Base-by-base conservation (phyloP, 495 filamentous ascomycete species). In the Xylaria cubensis region DNA sequence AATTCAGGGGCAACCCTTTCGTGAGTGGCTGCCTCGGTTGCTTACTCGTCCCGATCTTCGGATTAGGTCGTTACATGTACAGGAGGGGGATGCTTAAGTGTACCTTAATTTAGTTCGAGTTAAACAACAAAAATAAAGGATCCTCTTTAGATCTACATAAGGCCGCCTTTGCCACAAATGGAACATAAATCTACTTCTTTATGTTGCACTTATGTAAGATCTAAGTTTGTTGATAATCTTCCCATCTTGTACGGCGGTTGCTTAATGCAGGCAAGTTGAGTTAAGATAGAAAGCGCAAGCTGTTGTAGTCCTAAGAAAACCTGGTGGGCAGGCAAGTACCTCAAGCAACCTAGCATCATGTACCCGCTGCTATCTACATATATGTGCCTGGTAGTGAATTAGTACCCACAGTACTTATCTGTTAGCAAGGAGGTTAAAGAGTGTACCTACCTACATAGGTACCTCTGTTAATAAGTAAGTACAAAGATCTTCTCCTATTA, bases 51-150 rank as follows among this genome's bases (percentile, higher is more conserved):
- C 46, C 34, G 51, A 19, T 44, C 13, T 29, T 71, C 41, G 67
- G 26, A 29, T 29, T 29, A 29, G 26, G 26, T 29, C 1, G 26
- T 29, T 29, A 29, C 26, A 29, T 29, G 26, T 29, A 29, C 26
- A 29, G 26, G 26, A 29, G 26, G 26, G 26, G 26, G 51, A 19
- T 46, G 62, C 62, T 61, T 36, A 53, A 44, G 39, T 39, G 69
- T 48, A 39, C 26, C 70, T 72, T 72, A 72, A 72, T 72, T 72
- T 72, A 67, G 56, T 51, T 62, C 42, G 21, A 46, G 46, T 59
- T 66, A n/a, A 34, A 50, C 46, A 3, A 67, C 10, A 13, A 55
- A 48, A 55, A 67, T 24, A 62, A 69, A 69, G 39, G 41, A 50
- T 62, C 55, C 34, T 3, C 64, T 39, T 36, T n/a, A 19, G 21